Percentiles rank a stretch among this genome's conserved stretches.
Conservation (phyloP, 2,329 filamentous ascomycete species). For the Plenodomus tracheiphilus region DNA sequence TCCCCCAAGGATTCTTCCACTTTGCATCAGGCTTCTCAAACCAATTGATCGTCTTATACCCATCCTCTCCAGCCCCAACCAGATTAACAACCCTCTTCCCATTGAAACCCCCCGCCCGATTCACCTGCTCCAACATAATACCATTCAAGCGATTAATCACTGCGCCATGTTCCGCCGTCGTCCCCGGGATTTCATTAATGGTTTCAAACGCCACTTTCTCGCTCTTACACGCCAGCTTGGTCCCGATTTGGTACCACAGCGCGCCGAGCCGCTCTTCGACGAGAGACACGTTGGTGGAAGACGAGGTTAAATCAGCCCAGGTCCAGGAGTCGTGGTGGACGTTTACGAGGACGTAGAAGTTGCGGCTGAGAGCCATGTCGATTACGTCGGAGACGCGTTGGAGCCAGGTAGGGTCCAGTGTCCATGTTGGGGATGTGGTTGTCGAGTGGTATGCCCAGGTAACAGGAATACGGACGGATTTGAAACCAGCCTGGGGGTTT, state of each 20-base stretch:
- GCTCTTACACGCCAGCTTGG: slow-evolving; percentile 58
- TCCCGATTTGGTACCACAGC: slow-evolving; percentile 62
- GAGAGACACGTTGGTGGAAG: slow-evolving; percentile 52
- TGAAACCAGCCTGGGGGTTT: slow-evolving; percentile 53
- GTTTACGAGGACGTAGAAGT: slow-evolving; percentile 60
- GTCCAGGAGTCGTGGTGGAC: slow-evolving; percentile 64
- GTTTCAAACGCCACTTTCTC: slow-evolving; percentile 60
- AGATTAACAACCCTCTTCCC: slow-evolving; percentile 59
- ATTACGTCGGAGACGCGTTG: slow-evolving; percentile 62
- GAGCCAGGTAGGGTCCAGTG: slow-evolving; percentile 59
- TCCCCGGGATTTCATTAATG: slow-evolving; percentile 62
- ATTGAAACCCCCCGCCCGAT: slow-evolving; percentile 60
- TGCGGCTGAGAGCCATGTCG: slow-evolving; percentile 57
- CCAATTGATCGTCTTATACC: slow-evolving; percentile 57
- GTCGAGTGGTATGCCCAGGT: slow-evolving; percentile 63
- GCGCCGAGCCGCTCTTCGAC: slow-evolving; percentile 61
- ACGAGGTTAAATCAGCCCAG: slow-evolving; percentile 58
- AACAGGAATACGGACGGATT: slow-evolving; percentile 61
- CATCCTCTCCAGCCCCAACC: slow-evolving; percentile 56
- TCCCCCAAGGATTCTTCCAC: slow-evolving; percentile 60
- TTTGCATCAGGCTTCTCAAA: slow-evolving; percentile 53
- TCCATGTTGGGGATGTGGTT: slow-evolving; percentile 56
- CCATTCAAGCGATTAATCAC: slow-evolving; percentile 60
- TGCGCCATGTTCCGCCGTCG: slow-evolving; percentile 54
- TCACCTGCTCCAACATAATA: slow-evolving; percentile 60